These are phyloP conservation scores for Phytophthora multivora DNA, from an alignment of 352 stramenopile genomes.

Conservation along the genomic window DNA sequence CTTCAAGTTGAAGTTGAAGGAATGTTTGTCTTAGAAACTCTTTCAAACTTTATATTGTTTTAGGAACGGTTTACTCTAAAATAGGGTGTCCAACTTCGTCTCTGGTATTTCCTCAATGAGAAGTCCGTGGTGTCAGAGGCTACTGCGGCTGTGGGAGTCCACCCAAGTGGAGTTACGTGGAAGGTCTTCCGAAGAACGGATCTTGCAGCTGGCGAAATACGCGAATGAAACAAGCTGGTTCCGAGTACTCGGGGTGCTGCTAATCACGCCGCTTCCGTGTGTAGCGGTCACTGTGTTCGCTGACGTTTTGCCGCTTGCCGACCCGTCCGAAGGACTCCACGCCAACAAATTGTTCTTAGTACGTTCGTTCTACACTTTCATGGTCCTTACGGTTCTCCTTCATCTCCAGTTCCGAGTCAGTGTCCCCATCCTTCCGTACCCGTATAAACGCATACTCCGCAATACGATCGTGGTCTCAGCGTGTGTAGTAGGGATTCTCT, in stretches of 20 bases:
- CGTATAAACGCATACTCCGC: neutral
- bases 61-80: no score
- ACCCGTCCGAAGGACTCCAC: constrained; percentile 6
- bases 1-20: no score
- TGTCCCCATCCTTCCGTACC: constrained; percentile 4
- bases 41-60: no score
- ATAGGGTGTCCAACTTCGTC: no score
- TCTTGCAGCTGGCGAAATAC: constrained; percentile 14
- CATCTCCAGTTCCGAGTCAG: constrained; percentile 22
- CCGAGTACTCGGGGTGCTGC: constrained; percentile 5
- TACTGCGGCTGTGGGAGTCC: constrained; percentile 6
- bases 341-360: constrained; percentile 26
- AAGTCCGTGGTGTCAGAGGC: neutral
- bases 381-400: constrained; percentile 16
- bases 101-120: neutral
- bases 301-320: constrained; percentile 22
- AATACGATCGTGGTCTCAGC: neutral
- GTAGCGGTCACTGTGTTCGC: constrained; percentile 20
- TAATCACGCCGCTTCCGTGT: constrained; percentile 22
- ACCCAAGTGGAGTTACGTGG: constrained; percentile 30
- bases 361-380: constrained; percentile 15
- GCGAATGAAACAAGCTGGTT: constrained; percentile 7
- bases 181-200: constrained; percentile 17
- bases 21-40: no score
- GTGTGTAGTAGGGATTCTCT: neutral